Base-by-base conservation (phyloP, 345 rosid genomes). In the Gossypium stocksii region DNA sequence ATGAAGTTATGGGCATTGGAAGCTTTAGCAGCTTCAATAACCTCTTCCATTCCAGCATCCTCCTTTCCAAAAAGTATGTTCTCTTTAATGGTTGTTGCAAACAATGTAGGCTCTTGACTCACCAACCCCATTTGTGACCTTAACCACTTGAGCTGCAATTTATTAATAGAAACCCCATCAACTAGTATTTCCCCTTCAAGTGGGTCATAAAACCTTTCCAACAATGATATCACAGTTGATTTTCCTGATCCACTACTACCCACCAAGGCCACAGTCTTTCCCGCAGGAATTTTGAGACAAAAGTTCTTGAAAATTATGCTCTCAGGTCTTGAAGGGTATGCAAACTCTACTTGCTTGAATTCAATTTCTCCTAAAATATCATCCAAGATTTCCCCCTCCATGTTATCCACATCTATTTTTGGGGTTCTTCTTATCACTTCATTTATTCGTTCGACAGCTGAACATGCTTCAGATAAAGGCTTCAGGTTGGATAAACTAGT, bases 161-260 rank as follows among this genome's bases (percentile, higher is more conserved):
- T 87, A 13, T 88, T 80, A 51, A 89, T 80, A 46, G 89, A 54
- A 22, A 84, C 74, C 16, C 91, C 94, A 74, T 93, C 98, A 15
- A 91, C 66, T 15, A 87, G 85, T 43, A 93, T 85, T 69, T 88
- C 86, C 71, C 97, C 97, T 1, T 73, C 70, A 2, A 85, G 72
- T 14, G 98, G 97, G 71, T 88, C 91, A 29, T 93, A 91, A 82
- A 91, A 93, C 84, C 98, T 88, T 45, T 93, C 94, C 74, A 93
- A 72, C 10, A 90, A 85, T 22, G 98, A 87, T 56, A 93, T 88
- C 44, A 83, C 92, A 0, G 93, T 93, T 12, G 98, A 93, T 80
- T 93, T 93, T 1, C 98, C 98, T 0, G 98, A 93, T 16, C 97
- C 98, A 61, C 98, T 93, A 46, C 92, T 83, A 9, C 98, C 98